A percentile compares a stretch with the other conserved stretches of the same genome.
Evolutionary conservation across 2,329 filamentous ascomycete species (phyloP).

Genomic region (Fonsecaea multimorphosa): DNA sequence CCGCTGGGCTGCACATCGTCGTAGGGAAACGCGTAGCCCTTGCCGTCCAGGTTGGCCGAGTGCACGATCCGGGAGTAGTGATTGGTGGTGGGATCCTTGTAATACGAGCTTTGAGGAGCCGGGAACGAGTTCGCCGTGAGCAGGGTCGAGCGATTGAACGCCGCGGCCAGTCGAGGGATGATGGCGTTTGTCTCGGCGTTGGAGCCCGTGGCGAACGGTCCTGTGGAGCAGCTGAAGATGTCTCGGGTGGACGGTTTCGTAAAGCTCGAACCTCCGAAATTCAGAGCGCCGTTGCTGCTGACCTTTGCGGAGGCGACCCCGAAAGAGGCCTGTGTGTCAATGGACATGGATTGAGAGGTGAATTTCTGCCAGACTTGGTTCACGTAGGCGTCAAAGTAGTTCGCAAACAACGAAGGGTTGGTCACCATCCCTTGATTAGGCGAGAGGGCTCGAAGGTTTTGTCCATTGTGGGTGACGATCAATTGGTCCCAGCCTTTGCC

Average conservation of each 20-base stretch:
- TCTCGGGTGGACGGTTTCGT: slow-evolving; percentile 64
- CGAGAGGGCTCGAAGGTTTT: slow-evolving; percentile 50
- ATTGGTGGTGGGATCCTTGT: slow-evolving; percentile 63
- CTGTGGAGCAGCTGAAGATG: slow-evolving; percentile 70
- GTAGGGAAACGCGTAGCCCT: slow-evolving; percentile 74
- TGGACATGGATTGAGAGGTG: slow-evolving; percentile 52
- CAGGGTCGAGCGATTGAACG: slow-evolving; percentile 75
- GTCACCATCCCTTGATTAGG: slow-evolving; percentile 51
- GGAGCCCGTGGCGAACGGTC: slow-evolving; percentile 59
- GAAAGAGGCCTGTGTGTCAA: slow-evolving; percentile 69
- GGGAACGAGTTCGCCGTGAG: slow-evolving; percentile 53
- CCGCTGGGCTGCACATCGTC: slow-evolving; percentile 68
- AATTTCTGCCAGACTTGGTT: slow-evolving; percentile 60
- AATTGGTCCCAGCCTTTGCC: slow-evolving; percentile 68
- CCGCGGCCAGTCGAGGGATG: slow-evolving; percentile 75
- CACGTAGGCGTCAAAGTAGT: slow-evolving; percentile 61
- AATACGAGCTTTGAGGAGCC: slow-evolving; percentile 63
- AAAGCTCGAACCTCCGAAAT: slow-evolving; percentile 58
- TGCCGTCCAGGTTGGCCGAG: slow-evolving; percentile 62
- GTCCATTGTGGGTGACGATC: slow-evolving; percentile 53
- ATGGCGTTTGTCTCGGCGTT: slow-evolving; percentile 64
- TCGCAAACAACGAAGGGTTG: slow-evolving; percentile 55
- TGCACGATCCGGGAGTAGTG: slow-evolving; percentile 72
- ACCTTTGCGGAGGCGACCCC: slow-evolving; percentile 63
- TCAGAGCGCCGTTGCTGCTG: slow-evolving; percentile 45